Evolutionary conservation across 345 rosid genomes (phyloP).

Genomic region (Boechera divaricarpa): DNA sequence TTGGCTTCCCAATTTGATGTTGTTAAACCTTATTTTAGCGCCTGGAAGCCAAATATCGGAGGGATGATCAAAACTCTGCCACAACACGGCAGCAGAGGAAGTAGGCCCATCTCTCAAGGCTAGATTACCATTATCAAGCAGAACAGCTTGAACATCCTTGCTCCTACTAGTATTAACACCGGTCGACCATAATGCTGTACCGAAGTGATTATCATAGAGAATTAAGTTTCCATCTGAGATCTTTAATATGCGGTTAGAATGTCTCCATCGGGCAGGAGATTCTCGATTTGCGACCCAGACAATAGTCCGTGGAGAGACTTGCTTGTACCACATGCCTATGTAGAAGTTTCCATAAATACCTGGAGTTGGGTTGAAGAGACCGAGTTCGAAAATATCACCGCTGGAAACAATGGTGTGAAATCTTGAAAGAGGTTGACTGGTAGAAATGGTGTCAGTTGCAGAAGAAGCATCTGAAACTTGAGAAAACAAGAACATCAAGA

Average conservation of each 20-base stretch:
- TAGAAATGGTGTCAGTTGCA: background rate
- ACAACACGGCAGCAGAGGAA: background rate
- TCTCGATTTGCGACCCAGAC: background rate
- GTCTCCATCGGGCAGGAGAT: too few species aligned
- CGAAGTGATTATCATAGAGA: background rate
- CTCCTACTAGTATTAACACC: background rate
- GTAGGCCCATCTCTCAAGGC: background rate
- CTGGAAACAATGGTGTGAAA: background rate
- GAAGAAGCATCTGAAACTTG: background rate
- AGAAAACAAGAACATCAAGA: too few species aligned
- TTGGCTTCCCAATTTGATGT: background rate
- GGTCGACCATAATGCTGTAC: background rate
- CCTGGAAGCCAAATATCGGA: background rate
- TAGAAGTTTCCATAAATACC: rapidly evolving
- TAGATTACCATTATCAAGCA: background rate
- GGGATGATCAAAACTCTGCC: constrained; percentile 22
- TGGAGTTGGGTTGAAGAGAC: background rate
- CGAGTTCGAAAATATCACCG: background rate
- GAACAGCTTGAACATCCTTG: background rate
- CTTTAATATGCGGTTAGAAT: background rate
- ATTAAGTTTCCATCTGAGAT: constrained; percentile 4
- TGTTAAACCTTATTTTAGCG: background rate
- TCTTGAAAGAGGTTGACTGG: background rate
- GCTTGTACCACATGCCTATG: background rate
- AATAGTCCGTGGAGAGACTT: background rate